Percentiles rank a stretch among this genome's conserved stretches.
These are phyloP conservation scores for Thermomucor indicae-seudaticae DNA, from an alignment of 371 early-diverging fungal species.

Conservation along the genomic window DNA sequence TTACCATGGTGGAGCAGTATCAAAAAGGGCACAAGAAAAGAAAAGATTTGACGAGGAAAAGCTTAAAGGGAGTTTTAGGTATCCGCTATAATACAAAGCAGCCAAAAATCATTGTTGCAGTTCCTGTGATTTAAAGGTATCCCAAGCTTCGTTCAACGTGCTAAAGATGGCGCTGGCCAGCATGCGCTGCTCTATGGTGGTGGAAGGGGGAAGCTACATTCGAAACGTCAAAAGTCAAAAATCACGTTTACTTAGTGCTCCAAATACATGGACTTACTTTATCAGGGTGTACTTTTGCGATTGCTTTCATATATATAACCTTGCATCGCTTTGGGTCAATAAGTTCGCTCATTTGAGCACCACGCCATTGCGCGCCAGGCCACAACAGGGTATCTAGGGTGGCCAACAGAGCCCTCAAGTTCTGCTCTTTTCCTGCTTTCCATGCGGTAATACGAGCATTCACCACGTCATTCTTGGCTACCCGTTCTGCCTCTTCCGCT, in stretches of 20 bases:
- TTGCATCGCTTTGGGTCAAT: constrained; percentile 86
- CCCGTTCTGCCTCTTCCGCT: constrained; percentile 72
- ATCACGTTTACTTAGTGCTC: background rate
- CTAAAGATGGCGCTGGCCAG: constrained; percentile 87
- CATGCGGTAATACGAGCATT: constrained; percentile 68
- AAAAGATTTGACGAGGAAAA: too few species aligned
- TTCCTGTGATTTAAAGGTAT: constrained; percentile 78
- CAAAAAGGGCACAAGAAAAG: too few species aligned
- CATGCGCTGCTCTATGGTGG: constrained; percentile 79
- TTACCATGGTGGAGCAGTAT: too few species aligned
- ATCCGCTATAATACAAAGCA: too few species aligned
- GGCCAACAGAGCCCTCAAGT: constrained; percentile 84
- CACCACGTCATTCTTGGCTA: constrained; percentile 75
- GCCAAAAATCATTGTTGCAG: too few species aligned
- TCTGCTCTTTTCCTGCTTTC: constrained; percentile 85
- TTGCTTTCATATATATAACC: constrained; percentile 87
- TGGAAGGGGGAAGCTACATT: constrained; percentile 40
- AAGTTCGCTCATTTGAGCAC: constrained; percentile 78
- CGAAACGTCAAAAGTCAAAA: background rate
- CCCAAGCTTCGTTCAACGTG: constrained; percentile 93
- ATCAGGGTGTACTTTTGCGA: constrained; percentile 93
- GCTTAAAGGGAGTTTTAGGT: too few species aligned
- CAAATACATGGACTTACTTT: constrained; percentile 61
- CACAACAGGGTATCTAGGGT: constrained; percentile 81
- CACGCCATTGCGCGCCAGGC: constrained; percentile 70